Base-by-base conservation (phyloP, 1,284 basidiomycete species). In the Cryptococcus maquisensis region DNA sequence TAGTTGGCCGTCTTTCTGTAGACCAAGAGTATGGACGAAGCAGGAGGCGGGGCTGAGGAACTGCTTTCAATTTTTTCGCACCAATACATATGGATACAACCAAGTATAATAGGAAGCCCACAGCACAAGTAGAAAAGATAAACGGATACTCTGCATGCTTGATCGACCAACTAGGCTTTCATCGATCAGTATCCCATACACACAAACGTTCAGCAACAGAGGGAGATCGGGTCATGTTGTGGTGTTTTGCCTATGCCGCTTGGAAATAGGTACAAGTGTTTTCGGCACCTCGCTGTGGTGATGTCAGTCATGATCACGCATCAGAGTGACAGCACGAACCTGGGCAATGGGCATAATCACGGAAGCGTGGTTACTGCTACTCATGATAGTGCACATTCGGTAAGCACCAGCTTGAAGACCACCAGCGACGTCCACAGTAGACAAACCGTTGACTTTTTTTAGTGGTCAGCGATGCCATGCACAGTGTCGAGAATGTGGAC, bases 351-450 rank as follows among this genome's bases (percentile, higher is more conserved):
- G 64, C 56, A 69, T 57, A 24, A 62, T 54, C 13, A 67, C 79
- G n/a, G 85, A 84, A 66, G 83, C 82, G 63, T 86, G 86, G 73
- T 87, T 87, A 38, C 82, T 65, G 10, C 60, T 56, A 23, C 62
- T 64, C 61, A 67, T 72, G 65, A 75, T 74, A n/a, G 69, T 71
- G 49, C 79, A 79, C 35, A 85, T 64, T 52, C 82, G 78, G 77
- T 88, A 88, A 18, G 77, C 73, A 47, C 84, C 84, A 46, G 79
- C 80, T 16, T 82, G 80, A 16, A 87, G 75, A 51, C 84, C 85
- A 20, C 73, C 74, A 0, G 80, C 74, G 35, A 87, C 82, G 45
- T 77, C 77, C 23, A 80, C 80, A 32, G 79, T 78, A 23, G 84
- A 74, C 5, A 82, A 65, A 36, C 83, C 82, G 42, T 79, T 79